These are phyloP conservation scores for Tolypocladium pustulatum DNA, from an alignment of 2,329 filamentous ascomycete genomes.

Conservation along the genomic window DNA sequence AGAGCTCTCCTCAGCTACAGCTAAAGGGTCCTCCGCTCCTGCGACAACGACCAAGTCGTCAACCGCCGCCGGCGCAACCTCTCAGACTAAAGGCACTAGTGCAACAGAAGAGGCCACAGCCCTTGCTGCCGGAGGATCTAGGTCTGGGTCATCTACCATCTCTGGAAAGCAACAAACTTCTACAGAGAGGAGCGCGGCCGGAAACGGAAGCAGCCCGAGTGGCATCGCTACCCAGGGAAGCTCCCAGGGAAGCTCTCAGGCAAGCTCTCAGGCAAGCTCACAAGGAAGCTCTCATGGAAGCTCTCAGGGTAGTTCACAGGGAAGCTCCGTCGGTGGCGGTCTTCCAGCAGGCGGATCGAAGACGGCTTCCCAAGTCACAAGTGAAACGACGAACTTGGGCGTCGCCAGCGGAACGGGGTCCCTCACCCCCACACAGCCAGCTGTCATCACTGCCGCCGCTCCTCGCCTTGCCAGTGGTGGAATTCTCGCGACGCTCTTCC, in stretches of 20 bases:
- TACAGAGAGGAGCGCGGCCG: not conserved
- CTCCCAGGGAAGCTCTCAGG: too few species aligned
- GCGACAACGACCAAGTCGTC: not conserved
- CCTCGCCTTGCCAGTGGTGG: not conserved
- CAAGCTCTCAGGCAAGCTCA: too few species aligned
- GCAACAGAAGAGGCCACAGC: not conserved
- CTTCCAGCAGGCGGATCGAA: not conserved
- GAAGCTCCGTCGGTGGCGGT: too few species aligned
- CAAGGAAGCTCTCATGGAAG: too few species aligned
- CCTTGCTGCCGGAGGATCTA: not conserved
- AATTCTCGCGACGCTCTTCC: not conserved
- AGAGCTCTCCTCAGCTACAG: not conserved
- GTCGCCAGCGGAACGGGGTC: not conserved
- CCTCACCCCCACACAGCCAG: not conserved
- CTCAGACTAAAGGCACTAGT: not conserved
- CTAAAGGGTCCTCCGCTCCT: not conserved
- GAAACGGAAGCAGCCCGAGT: not conserved
- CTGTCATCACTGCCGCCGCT: not conserved
- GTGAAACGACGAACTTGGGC: not conserved
- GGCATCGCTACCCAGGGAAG: not conserved
- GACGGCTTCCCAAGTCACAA: not conserved
- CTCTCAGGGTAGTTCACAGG: too few species aligned
- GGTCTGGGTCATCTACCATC: not conserved
- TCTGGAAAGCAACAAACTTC: not conserved
- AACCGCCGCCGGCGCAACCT: too few species aligned